Evolutionary conservation across 2,329 filamentous ascomycete genomes (phyloP).

Genomic region (Claviceps sp.): DNA sequence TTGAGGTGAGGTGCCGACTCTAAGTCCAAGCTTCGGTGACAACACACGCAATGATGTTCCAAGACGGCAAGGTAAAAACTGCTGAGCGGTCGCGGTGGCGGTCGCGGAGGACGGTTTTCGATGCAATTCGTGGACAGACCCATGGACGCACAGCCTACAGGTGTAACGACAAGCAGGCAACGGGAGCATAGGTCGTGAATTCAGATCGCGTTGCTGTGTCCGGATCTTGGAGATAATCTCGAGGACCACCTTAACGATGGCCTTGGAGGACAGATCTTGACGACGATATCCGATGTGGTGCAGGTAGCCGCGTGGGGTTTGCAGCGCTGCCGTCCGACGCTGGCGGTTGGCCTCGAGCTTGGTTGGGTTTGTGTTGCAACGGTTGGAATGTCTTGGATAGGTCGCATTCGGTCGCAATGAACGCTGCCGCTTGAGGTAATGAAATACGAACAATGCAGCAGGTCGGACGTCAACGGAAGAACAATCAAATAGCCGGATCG

Average conservation of each 20-base stretch:
- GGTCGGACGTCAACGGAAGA: background rate
- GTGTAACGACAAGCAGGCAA: background rate
- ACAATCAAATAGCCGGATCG: background rate
- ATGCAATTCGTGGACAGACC: background rate
- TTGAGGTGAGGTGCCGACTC: too few species aligned
- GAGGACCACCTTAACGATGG: background rate
- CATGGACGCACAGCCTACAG: background rate
- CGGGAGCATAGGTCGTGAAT: background rate
- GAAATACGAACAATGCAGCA: background rate
- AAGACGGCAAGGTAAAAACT: background rate
- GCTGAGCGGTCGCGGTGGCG: background rate
- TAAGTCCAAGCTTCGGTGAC: conserved; percentile 2
- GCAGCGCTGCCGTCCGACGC: background rate
- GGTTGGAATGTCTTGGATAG: background rate
- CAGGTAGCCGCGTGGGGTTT: conserved; percentile 2
- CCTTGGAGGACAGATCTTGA: background rate
- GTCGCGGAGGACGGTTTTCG: background rate
- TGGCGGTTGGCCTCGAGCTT: background rate
- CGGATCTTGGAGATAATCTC: too few species aligned
- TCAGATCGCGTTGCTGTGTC: background rate
- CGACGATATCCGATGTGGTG: conserved; percentile 1
- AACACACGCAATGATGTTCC: conserved; percentile 1
- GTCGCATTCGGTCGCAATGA: conserved; percentile 2
- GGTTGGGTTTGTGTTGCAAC: background rate
- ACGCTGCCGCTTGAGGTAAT: conserved; percentile 1